These are phyloP conservation scores for Claviceps lovelessii DNA, from an alignment of 2,329 filamentous ascomycete species.

Conservation along the genomic window DNA sequence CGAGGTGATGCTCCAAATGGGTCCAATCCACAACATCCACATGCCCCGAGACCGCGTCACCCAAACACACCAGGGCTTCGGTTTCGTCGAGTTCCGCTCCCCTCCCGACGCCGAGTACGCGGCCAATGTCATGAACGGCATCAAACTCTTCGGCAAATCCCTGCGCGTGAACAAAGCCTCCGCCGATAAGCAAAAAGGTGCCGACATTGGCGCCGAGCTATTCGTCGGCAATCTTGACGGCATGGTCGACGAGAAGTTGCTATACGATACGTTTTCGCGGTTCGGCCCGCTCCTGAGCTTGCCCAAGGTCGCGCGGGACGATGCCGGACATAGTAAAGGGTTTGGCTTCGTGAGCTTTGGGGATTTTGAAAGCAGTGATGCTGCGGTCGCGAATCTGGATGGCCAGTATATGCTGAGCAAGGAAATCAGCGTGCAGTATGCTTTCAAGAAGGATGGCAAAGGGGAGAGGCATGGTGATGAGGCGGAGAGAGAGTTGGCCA, in stretches of 20 bases:
- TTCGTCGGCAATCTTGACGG: constrained; percentile 92
- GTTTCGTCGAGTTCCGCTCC: constrained; percentile 95
- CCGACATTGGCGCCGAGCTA: constrained; percentile 90
- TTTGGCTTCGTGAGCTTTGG: constrained; percentile 92
- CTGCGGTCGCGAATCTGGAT: constrained; percentile 83
- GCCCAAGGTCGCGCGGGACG: constrained; percentile 86
- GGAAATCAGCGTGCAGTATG: constrained; percentile 91
- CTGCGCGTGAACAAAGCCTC: constrained; percentile 88
- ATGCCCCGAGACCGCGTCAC: constrained; percentile 97
- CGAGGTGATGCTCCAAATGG: constrained; percentile 97
- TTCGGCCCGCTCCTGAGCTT: constrained; percentile 75
- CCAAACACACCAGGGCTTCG: constrained; percentile 92
- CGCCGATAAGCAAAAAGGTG: constrained; percentile 85
- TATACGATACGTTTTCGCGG: constrained; percentile 86
- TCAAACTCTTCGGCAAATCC: constrained; percentile 83
- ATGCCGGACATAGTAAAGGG: constrained; percentile 76
- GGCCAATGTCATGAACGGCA: constrained; percentile 89
- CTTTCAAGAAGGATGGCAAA: constrained; percentile 98
- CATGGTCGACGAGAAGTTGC: constrained; percentile 87
- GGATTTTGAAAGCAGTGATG: constrained; percentile 86
- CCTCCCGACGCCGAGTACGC: constrained; percentile 96
- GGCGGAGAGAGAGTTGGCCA: constrained; percentile 80
- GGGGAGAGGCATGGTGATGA: constrained; percentile 90
- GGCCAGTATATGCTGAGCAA: constrained; percentile 96
- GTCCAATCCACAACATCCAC: constrained; percentile 94